These are phyloP conservation scores for Fusarium drepaniforme DNA, from an alignment of 2,329 filamentous ascomycete genomes.

Conservation along the genomic window DNA sequence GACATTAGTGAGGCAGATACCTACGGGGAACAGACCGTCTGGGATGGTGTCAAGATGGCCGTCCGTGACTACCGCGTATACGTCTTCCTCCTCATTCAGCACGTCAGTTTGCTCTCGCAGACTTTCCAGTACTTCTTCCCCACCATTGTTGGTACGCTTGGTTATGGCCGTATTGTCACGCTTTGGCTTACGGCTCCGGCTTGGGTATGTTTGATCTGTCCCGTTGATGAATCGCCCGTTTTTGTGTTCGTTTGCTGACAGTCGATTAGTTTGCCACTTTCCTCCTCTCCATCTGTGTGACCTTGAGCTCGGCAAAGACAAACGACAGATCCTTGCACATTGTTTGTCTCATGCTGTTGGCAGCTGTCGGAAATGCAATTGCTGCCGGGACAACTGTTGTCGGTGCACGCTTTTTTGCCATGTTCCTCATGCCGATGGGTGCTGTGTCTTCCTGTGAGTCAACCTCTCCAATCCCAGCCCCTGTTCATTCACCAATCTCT, in stretches of 20 bases:
- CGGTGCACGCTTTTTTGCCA: slow-evolving; percentile 69
- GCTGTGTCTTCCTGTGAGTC: slow-evolving; percentile 59
- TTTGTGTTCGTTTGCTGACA: not conserved
- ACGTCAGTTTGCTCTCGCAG: slow-evolving; percentile 63
- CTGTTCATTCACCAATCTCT: not conserved
- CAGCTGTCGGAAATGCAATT: slow-evolving; percentile 67
- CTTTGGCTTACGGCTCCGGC: slow-evolving; percentile 69
- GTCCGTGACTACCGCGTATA: slow-evolving; percentile 64
- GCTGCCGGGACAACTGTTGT: slow-evolving; percentile 63
- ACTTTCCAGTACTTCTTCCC: slow-evolving; percentile 77
- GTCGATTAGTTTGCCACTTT: slow-evolving; percentile 60
- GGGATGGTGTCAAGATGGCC: slow-evolving; percentile 61
- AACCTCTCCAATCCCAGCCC: too few relatives aligned
- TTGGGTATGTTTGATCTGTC: slow-evolving; percentile 55
- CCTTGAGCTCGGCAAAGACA: slow-evolving; percentile 65
- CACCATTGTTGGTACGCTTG: slow-evolving; percentile 71
- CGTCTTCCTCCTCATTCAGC: slow-evolving; percentile 66
- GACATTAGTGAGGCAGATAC: slow-evolving; percentile 62
- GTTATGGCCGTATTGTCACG: slow-evolving; percentile 66
- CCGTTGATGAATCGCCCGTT: not conserved
- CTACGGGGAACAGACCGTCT: slow-evolving; percentile 51
- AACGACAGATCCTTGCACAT: slow-evolving; percentile 70
- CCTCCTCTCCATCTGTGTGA: slow-evolving; percentile 64
- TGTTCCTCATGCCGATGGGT: slow-evolving; percentile 72
- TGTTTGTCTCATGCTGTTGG: slow-evolving; percentile 62